phyloP scores from a whole-genome alignment of 2,329 filamentous ascomycete genomes.

The Shiraia sp. region DNA sequence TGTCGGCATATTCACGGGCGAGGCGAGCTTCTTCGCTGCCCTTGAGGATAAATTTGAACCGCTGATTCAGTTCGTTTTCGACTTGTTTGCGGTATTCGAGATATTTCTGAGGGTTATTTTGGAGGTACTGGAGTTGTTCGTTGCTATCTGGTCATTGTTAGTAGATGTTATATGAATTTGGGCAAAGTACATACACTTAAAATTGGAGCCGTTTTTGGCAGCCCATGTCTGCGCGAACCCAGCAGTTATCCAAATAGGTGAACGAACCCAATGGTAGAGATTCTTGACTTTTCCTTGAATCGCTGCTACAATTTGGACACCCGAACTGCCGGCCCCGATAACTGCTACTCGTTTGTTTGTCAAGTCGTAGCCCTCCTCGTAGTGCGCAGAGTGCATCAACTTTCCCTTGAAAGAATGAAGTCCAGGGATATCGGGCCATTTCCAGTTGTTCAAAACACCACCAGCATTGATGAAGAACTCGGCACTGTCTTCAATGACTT shows the following conservation, averaged over 20 bases:
- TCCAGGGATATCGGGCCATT: constrained; percentile 49
- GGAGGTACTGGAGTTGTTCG: constrained; percentile 46
- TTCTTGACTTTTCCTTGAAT: constrained; percentile 45
- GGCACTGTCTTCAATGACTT: constrained; percentile 21
- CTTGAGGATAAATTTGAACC: constrained; percentile 59
- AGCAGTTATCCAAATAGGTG: constrained; percentile 54
- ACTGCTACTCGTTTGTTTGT: constrained; percentile 48
- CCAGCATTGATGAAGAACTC: constrained; percentile 30
- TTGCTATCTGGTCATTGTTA: constrained; percentile 36
- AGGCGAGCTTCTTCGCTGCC: constrained; percentile 51
- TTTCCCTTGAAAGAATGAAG: constrained; percentile 48
- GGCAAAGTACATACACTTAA: constrained; percentile 39
- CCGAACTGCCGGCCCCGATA: constrained; percentile 47
- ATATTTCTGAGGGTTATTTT: constrained; percentile 49
- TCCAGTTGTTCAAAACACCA: constrained; percentile 39
- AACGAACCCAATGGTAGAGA: constrained; percentile 49
- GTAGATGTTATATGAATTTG: background rate
- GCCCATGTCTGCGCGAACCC: constrained; percentile 55
- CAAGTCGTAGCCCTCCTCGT: constrained; percentile 44
- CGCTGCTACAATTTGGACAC: constrained; percentile 50
- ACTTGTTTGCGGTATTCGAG: constrained; percentile 54
- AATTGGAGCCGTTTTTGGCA: constrained; percentile 53
- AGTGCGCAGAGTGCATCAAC: constrained; percentile 50
- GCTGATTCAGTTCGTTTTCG: constrained; percentile 56
- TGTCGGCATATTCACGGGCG: constrained; percentile 46